Evolutionary conservation across 768 basidiomycete genomes (phyloP).

Genomic region (Tubosaeta brunneosetosa): DNA sequence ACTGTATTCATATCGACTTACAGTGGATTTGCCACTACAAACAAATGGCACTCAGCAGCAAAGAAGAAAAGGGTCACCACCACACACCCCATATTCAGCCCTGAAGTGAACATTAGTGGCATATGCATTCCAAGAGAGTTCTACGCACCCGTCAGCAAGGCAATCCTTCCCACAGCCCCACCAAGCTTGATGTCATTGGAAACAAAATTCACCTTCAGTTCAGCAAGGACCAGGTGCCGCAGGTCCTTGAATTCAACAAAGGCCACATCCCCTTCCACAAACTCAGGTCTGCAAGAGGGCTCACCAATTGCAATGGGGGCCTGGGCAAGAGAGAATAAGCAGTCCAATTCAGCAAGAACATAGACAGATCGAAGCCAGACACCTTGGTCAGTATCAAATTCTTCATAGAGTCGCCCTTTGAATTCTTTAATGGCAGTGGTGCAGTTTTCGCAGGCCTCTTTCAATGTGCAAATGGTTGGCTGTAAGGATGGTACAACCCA

Average conservation of each 20-base stretch:
- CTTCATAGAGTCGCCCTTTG: constrained; percentile 69
- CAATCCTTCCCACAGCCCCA: constrained; percentile 66
- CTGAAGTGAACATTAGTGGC: constrained; percentile 32
- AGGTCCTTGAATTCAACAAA: constrained; percentile 85
- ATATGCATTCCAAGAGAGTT: neutral
- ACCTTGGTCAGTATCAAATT: constrained; percentile 77
- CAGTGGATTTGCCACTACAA: constrained; percentile 71
- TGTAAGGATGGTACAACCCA: constrained; percentile 75
- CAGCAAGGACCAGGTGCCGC: constrained; percentile 77
- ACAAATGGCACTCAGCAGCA: neutral
- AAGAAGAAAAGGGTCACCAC: neutral
- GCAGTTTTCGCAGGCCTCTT: constrained; percentile 90
- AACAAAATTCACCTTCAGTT: constrained; percentile 77
- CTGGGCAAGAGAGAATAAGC: constrained; percentile 87
- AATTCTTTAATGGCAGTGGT: constrained; percentile 78
- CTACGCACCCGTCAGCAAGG: constrained; percentile 75
- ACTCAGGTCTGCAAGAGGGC: constrained; percentile 87
- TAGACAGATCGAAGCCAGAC: constrained; percentile 82
- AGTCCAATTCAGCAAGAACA: constrained; percentile 93
- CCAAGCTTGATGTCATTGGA: constrained; percentile 91
- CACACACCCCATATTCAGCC: constrained; percentile 84
- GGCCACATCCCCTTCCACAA: constrained; percentile 76
- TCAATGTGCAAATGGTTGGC: constrained; percentile 71
- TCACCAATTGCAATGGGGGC: constrained; percentile 86
- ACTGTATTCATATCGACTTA: constrained; percentile 23